Evolutionary conservation across 768 basidiomycete genomes (phyloP).

Genomic region (Macrolepiota dolichaula): DNA sequence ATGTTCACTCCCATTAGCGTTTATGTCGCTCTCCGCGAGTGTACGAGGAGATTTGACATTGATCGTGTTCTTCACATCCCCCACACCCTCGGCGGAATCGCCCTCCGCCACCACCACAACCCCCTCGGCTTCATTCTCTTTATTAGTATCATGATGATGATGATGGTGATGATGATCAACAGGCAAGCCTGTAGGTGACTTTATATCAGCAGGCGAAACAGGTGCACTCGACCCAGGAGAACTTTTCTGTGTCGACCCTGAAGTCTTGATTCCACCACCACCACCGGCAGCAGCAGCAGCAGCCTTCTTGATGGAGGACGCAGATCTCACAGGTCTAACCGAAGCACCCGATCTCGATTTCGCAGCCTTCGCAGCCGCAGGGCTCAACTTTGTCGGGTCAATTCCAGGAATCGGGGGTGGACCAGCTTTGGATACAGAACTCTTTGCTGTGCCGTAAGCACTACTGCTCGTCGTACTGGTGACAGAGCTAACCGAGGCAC

Average conservation of each 20-base stretch:
- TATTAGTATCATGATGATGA: too few species aligned
- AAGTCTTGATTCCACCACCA: background rate
- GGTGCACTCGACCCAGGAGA: constrained; percentile 5
- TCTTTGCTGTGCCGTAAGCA: constrained; percentile 15
- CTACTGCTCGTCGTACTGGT: constrained; percentile 17
- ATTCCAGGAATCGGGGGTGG: constrained; percentile 14
- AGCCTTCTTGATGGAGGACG: constrained; percentile 7
- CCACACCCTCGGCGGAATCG: constrained; percentile 20
- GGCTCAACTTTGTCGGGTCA: constrained; percentile 12
- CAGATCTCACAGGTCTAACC: constrained; percentile 3
- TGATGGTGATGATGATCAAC: too few species aligned
- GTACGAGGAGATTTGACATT: constrained; percentile 11
- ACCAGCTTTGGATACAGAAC: constrained; percentile 12
- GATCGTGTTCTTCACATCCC: constrained; percentile 24
- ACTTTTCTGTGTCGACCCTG: background rate
- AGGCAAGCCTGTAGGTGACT: constrained; percentile 6
- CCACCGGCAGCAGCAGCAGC: background rate
- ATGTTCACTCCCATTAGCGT: constrained; percentile 28
- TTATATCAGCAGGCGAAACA: constrained; percentile 1
- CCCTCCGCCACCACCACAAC: too few species aligned
- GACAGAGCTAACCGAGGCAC: constrained; percentile 22
- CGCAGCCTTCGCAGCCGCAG: background rate
- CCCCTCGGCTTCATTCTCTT: constrained; percentile 19
- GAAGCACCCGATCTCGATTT: background rate
- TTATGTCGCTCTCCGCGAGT: background rate